A percentile compares a stretch with the other conserved stretches of the same genome.
Evolutionary conservation across 768 basidiomycete genomes (phyloP).

Genomic region (Termitomyces eurrhizus): DNA sequence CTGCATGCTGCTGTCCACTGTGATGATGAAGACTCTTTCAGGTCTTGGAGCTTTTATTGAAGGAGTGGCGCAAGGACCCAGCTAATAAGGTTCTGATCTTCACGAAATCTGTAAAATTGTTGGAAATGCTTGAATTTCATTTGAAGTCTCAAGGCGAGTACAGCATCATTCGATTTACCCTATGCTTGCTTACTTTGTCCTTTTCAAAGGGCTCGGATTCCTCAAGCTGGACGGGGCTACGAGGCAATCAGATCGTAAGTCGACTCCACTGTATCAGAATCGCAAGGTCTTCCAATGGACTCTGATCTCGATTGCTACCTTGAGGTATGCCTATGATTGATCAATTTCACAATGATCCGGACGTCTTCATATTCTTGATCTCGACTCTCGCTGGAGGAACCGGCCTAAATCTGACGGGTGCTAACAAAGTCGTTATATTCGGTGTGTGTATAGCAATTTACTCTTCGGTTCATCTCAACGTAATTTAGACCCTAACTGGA

Average conservation of each 20-base stretch:
- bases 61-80: slow-evolving; percentile 58
- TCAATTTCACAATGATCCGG: slow-evolving; percentile 68
- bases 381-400: slow-evolving; percentile 91
- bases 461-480: slow-evolving; percentile 6
- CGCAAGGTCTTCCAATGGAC: not conserved
- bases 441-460: slow-evolving; percentile 37
- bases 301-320: not conserved
- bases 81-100: slow-evolving; percentile 91
- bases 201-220: slow-evolving; percentile 48
- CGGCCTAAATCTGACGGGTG: slow-evolving; percentile 83
- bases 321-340: slow-evolving; percentile 87
- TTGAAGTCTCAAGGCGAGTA: slow-evolving; percentile 50
- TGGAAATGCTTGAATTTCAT: slow-evolving; percentile 82
- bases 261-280: not conserved
- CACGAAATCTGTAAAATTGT: slow-evolving; percentile 86
- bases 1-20: not conserved
- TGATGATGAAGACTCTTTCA: slow-evolving; percentile 21
- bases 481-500: slow-evolving; percentile 86
- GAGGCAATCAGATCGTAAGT: slow-evolving; percentile 61
- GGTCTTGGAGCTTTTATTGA: slow-evolving; percentile 66
- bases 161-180: not conserved
- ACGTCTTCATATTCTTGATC: slow-evolving; percentile 80
- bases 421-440: slow-evolving; percentile 93
- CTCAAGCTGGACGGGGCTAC: slow-evolving; percentile 80
- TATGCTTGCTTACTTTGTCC: not conserved